Conservation (phyloP, 345 rosid genomes). For the Populus deltoides region DNA sequence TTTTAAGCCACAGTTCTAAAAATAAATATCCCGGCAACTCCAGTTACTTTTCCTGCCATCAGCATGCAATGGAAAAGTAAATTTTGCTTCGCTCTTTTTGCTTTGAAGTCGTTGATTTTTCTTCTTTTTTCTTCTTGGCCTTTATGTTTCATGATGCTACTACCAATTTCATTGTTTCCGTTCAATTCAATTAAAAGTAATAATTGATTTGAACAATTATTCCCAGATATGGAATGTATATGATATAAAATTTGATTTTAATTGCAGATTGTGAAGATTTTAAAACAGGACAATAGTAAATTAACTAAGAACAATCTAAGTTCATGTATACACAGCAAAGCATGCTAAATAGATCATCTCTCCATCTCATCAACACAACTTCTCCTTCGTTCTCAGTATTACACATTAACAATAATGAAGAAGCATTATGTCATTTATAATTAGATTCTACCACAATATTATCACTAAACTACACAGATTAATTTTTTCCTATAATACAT, state of each 20-base stretch:
- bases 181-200: background rate
- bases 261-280: background rate
- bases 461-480: too few relatives aligned
- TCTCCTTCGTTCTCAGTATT: too few relatives aligned
- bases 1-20: constrained; percentile 53
- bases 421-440: too few relatives aligned
- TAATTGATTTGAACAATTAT: background rate
- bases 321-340: constrained; percentile 49
- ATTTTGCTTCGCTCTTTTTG: background rate
- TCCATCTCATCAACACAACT: too few relatives aligned
- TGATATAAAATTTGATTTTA: background rate
- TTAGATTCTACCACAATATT: too few relatives aligned
- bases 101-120: background rate
- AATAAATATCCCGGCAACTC: background rate
- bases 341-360: constrained; percentile 1
- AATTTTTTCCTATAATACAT: too few relatives aligned
- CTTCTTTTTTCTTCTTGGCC: background rate
- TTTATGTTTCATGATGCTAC: background rate
- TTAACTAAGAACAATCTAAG: background rate
- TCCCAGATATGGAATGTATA: too few relatives aligned
- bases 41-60: too few relatives aligned
- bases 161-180: background rate
- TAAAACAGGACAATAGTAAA: background rate
- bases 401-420: too few relatives aligned
- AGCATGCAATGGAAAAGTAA: background rate